Base-by-base conservation (phyloP, 345 rosid species). In the Bruguiera sexangula region DNA sequence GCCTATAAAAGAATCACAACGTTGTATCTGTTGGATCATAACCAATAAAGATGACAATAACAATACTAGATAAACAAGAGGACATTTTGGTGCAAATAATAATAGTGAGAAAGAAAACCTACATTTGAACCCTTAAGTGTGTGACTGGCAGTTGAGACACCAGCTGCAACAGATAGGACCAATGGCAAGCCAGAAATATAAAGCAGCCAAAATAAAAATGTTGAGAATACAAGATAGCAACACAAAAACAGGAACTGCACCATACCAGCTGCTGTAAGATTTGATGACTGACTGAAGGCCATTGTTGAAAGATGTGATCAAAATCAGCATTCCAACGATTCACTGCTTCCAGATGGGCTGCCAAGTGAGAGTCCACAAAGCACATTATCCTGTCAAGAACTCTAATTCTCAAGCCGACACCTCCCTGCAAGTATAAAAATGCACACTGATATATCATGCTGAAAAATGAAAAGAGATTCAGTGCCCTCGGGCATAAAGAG, bases 141-240 rank as follows among this genome's bases (percentile, higher is more conserved):
- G 62, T 92, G 91, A 71, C 83, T 72, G 15, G 97, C 62, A 48
- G 90, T 80, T 63, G 98, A 78, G 82, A 82, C 94, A 72, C 90
- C 86, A 39, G 98, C 98, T 88, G 94, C 91, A 85, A 87, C 75
- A 84, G 86, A 88, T 61, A 89, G 88, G 73, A 84, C 70, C 79
- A 85, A 84, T 51, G 96, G 96, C 78, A 84, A 85, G 80, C 87
- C 93, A 86, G 85, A 89, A 83, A 90, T 86, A 78, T 83, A 84
- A 86, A 94, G 92, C 77, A 91, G 83, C 88, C 93, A 86, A 80
- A 87, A 86, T 89, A 80, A 92, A 86, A 83, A 95, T 27, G 75
- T 80, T 81, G 85, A 82, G 77, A 92, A 85, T 82, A 85, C 88
- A 83, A 91, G 86, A 84, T 83, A 84, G 91, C 88, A 89, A 88